These are phyloP conservation scores for Leccinum fallax DNA, from an alignment of 1,284 basidiomycete species.

Conservation along the genomic window DNA sequence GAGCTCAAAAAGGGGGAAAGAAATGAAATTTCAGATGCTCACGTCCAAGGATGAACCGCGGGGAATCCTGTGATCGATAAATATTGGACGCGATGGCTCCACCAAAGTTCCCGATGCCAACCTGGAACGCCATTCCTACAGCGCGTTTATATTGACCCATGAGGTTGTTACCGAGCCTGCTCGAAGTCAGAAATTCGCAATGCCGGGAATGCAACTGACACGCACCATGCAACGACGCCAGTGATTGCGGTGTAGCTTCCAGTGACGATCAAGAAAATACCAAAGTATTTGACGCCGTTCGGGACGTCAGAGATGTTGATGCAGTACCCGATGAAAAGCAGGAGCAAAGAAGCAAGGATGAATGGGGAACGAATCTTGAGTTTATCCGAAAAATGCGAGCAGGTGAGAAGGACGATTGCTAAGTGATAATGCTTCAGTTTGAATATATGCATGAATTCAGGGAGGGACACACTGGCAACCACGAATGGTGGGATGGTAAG, in stretches of 20 bases:
- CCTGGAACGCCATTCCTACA: conserved; percentile 46
- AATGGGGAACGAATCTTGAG: conserved; percentile 60
- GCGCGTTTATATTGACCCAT: conserved; percentile 53
- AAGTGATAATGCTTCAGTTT: neutral
- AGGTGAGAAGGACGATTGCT: conserved; percentile 56
- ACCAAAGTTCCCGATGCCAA: conserved; percentile 47
- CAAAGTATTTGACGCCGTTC: conserved; percentile 62
- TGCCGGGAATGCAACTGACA: neutral
- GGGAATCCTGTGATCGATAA: conserved; percentile 57
- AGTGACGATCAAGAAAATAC: conserved; percentile 61
- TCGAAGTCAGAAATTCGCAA: neutral
- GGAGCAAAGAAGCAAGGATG: conserved; percentile 53
- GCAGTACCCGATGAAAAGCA: conserved; percentile 59
- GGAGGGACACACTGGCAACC: conserved; percentile 50
- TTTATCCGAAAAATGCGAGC: conserved; percentile 62
- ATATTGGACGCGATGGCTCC: conserved; percentile 52
- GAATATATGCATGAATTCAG: neutral
- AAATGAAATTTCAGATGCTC: neutral
- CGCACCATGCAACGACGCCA: conserved; percentile 65
- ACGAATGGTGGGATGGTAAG: conserved; percentile 73
- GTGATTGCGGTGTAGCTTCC: conserved; percentile 66
- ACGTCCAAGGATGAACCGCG: conserved; percentile 63
- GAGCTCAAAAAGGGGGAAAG: neutral
- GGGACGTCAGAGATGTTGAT: conserved; percentile 58
- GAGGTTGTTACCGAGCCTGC: conserved; percentile 51